Base-by-base conservation (phyloP, 163 green algal genomes). In the Chlamydomonas reinhardtii region DNA sequence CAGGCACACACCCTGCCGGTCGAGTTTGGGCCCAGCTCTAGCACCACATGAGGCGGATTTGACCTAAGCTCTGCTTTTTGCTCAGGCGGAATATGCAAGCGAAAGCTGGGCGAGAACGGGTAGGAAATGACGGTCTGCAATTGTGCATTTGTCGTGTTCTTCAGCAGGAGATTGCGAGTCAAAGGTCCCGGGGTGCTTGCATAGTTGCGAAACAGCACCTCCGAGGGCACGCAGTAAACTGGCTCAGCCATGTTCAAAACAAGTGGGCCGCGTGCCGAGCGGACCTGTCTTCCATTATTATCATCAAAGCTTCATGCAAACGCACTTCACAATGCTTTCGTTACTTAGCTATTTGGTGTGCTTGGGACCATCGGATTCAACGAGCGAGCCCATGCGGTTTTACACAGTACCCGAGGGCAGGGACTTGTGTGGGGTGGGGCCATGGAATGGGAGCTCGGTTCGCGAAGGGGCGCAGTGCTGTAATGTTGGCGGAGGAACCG, bases 71-170 rank as follows among this genome's bases (percentile, higher is more conserved):
- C 48, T 31, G 68, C 68, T 0, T 34, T 34, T 29, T 75, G 65
- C 11, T 85, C 79, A 14, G 79, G 52, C 0, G 79, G 79, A 16
- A 68, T 35, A 54, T 43, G 39, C 19, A 85, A 19, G 31, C 68
- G 68, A 54, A 85, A 85, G 79, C 32, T 78, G 37, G 79, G 68
- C 22, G 68, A 71, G 79, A 85, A 85, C 9, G 79, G 79, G 54
- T 78, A 85, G 37, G 68, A 78, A n/a, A 85, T 34, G 17, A 85
- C 69, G 0, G 68, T 78, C 19, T 24, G 52, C 9, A 85, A 27
- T 14, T 54, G 0, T 37, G 39, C n/a, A 31, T 32, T 62, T 1
- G 68, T 85, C 6, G 29, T 85, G 34, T 85, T 85, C 54, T 85
- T 85, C 2, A 85, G 62, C 12, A 85, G n/a, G 16, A 85, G 25